Evolutionary conservation across 805 yeast genomes (phyloP), one percentile per base, ranked within the genome.

Genomic region (Scheffersomyces amazonensis): DNA sequence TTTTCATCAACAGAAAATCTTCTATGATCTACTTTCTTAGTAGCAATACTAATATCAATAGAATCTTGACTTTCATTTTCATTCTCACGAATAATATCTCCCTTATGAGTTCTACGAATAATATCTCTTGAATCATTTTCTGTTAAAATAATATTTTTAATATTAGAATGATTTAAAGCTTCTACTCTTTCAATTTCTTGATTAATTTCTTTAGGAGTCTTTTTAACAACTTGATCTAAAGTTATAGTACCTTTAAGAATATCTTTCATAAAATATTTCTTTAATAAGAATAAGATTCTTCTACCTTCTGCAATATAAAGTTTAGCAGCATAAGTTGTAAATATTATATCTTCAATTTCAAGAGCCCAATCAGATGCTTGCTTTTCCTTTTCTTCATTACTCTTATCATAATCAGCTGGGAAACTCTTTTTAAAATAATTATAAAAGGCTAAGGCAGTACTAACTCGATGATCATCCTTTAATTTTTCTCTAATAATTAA

Each of bases 101-200:
- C 96, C 57, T 84, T 86, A 56, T 88, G 96, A 3, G 96, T 87
- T 50, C 88, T 73, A 48, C 87, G 72, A 47, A 87, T 78, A 32
- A 81, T 73, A 13, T 88, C 88, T 20, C 62, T 54, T 22, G 71
- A 78, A 21, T 52, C 58, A 28, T 69, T 74, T 25, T 75, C 78
- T 17, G 81, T 80, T 35, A 89, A 62, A 11, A 89, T 37, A 21
- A 44, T 44, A 32, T 42, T 44, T 19, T 44, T 44, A 6, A 44
- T 44, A 27, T 44, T 42, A 22, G 34, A 37, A 21, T 39, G 42
- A 20, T 42, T 39, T 28, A 42, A 43, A 18, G 16, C 21, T 30
- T 44, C 43, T 15, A 44, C 32, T 75, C 71, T 47, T 76, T 81
- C 44, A 83, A 68, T 48, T 29, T 84, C 91, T 4, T 89, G 88